A percentile compares a stretch with the other conserved stretches of the same genome.
Evolutionary conservation across 495 filamentous ascomycete species (phyloP).

Genomic region (Polyplosphaeria fusca): DNA sequence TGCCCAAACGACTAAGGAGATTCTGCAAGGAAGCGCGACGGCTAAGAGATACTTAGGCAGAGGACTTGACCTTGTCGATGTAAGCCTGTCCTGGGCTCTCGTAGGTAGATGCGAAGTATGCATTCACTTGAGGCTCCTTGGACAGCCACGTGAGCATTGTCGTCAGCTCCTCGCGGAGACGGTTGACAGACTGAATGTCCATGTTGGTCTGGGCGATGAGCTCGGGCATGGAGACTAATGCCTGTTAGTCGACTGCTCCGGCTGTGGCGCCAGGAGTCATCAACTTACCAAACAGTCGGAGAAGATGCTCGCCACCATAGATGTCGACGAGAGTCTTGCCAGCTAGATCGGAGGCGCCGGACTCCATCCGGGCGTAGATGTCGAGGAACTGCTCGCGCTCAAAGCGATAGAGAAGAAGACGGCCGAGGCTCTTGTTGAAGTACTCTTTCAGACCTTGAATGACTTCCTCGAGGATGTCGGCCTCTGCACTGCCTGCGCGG

Average conservation of each 20-base stretch:
- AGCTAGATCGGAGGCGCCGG: constrained; percentile 53
- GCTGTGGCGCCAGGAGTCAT: background rate
- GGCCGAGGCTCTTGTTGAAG: constrained; percentile 81
- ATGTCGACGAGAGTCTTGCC: constrained; percentile 67
- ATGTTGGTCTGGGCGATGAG: constrained; percentile 96
- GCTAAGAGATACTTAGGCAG: no score
- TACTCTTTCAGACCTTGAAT: constrained; percentile 81
- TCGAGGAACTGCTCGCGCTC: constrained; percentile 82
- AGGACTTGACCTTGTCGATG: constrained; percentile 49
- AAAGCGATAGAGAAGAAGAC: constrained; percentile 86
- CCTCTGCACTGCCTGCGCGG: constrained; percentile 59
- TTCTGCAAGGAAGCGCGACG: no score
- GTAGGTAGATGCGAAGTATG: constrained; percentile 77
- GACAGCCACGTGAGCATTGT: constrained; percentile 79
- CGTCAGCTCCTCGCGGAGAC: constrained; percentile 79
- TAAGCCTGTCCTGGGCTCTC: constrained; percentile 62
- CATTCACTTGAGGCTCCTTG: constrained; percentile 55
- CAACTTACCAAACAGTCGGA: constrained; percentile 76
- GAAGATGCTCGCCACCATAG: constrained; percentile 92
- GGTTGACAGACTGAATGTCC: constrained; percentile 83
- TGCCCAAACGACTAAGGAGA: no score
- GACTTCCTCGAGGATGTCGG: constrained; percentile 85
- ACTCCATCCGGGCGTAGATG: constrained; percentile 61
- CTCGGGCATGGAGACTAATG: constrained; percentile 80
- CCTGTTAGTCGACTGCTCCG: background rate